Percentiles rank a stretch among this genome's conserved stretches.
Evolutionary conservation across 108 stramenopile species (phyloP).

Genomic region (Asterionellopsis glacialis): DNA sequence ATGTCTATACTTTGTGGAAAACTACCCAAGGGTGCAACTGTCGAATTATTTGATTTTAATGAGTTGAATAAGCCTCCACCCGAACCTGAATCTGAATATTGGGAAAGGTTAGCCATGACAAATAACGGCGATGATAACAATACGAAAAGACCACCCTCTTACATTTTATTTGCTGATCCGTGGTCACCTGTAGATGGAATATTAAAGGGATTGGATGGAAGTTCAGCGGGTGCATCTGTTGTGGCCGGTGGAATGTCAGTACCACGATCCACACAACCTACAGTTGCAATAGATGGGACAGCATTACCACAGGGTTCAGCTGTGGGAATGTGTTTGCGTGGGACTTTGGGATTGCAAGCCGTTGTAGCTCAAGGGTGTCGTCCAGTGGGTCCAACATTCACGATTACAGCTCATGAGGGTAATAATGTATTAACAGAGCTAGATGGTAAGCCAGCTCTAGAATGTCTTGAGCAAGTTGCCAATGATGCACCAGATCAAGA

Average conservation of each 20-base stretch:
- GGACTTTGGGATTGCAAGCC: slow-evolving; percentile 17
- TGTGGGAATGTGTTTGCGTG: slow-evolving; percentile 12
- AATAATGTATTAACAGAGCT: background rate
- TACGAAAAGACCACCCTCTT: slow-evolving; percentile 5
- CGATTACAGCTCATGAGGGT: slow-evolving; percentile 1
- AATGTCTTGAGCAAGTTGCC: background rate
- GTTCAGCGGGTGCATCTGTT: background rate
- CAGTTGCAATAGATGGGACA: slow-evolving; percentile 16
- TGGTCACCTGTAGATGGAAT: slow-evolving; percentile 1
- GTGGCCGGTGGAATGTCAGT: slow-evolving; percentile 31
- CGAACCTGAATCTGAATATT: background rate
- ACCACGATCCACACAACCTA: slow-evolving; percentile 1
- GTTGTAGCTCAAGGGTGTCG: slow-evolving; percentile 26
- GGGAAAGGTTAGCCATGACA: background rate
- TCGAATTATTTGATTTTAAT: slow-evolving; percentile 7
- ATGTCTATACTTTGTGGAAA: slow-evolving; percentile 10
- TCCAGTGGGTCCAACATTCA: slow-evolving; percentile 21
- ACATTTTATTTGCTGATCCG: slow-evolving; percentile 18
- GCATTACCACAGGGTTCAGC: slow-evolving; percentile 17
- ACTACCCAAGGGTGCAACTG: background rate
- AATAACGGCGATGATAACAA: background rate
- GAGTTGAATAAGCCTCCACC: slow-evolving; percentile 6
- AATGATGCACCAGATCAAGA: slow-evolving; percentile 2
- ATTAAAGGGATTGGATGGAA: background rate
- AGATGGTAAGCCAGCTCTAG: slow-evolving; percentile 2